Evolutionary conservation across 2,329 filamentous ascomycete species (phyloP).

Genomic region (Cordyceps cicadae): DNA sequence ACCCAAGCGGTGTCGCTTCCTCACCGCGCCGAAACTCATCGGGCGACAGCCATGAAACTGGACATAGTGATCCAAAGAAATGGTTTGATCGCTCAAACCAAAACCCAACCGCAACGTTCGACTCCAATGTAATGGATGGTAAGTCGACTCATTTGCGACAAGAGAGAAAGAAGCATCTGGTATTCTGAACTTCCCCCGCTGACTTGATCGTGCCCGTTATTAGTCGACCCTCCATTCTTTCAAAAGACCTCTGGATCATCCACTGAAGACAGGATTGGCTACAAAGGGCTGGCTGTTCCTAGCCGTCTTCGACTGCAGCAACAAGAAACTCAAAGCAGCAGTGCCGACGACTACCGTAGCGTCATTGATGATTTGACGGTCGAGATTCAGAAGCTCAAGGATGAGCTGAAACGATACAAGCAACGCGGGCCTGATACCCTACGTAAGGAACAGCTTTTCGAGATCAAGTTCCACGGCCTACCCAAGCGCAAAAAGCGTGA

Average conservation of each 20-base stretch:
- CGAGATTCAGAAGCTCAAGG: slow-evolving; percentile 71
- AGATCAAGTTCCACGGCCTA: slow-evolving; percentile 70
- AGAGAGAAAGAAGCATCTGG: not conserved
- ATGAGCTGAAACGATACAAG: slow-evolving; percentile 63
- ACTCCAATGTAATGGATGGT: slow-evolving; percentile 41
- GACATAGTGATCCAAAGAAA: slow-evolving; percentile 40
- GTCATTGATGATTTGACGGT: slow-evolving; percentile 84
- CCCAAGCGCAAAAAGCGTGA: slow-evolving; percentile 66
- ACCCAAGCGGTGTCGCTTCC: slow-evolving; percentile 14
- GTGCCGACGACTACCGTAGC: slow-evolving; percentile 66
- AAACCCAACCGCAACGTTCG: slow-evolving; percentile 36
- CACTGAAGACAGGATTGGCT: slow-evolving; percentile 33
- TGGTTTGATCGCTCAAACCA: slow-evolving; percentile 50
- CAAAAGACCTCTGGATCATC: slow-evolving; percentile 46
- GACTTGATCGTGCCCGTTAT: slow-evolving; percentile 14
- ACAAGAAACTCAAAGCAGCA: slow-evolving; percentile 42
- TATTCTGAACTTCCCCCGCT: not conserved
- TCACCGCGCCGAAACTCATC: slow-evolving; percentile 34
- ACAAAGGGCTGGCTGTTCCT: slow-evolving; percentile 18
- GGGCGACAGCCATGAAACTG: slow-evolving; percentile 40
- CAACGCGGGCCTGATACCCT: slow-evolving; percentile 57
- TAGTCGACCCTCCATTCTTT: slow-evolving; percentile 47
- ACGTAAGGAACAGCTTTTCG: slow-evolving; percentile 70
- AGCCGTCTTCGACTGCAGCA: slow-evolving; percentile 20
- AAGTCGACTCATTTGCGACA: slow-evolving; percentile 9